Evolutionary conservation across 1,139 yeast genomes (phyloP), one percentile per base, ranked within the genome.

Genomic region (Saccharomycopsis crataegensis): DNA sequence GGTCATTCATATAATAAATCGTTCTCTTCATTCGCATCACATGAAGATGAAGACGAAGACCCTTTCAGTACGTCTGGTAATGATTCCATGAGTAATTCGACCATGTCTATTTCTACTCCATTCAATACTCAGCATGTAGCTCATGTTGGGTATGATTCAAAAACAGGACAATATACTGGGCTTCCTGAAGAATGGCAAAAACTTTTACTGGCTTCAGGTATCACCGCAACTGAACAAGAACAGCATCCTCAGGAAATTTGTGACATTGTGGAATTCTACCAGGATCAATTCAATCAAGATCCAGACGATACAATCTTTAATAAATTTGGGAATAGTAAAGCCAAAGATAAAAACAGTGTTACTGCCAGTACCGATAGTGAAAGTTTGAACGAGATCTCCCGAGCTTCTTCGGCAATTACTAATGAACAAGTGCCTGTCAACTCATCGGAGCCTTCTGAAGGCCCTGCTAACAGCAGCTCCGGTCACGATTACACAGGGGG

Each of bases 211-310:
- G 94, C 91, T 16, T 84, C 90, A 65, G 98, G 98, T 46, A 88
- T 93, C 51, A 79, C 95, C 6, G 80, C 79, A 61, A 79, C 78
- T 47, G 98, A 93, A 62, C 96, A 90, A 64, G 83, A 86, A 62
- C 86, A 85, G 62, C 90, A 93, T 65, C 96, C 97, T 2, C 94
- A 89, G 68, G 97, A 96, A 0, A 96, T 90, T 8, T 83, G 87
- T 78, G 96, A 90, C 64, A 90, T 91, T 60, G 95, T 91, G 57
- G 88, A 91, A 44, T 89, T 88, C 64, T 88, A 86, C 66, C 90
- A 86, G 62, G 88, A 84, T 76, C 81, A 47, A 83, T 53, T 56
- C 14, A 22, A 54, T 42, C 57, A 82, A 61, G 78, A 80, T 52
- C 80, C 80, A 31, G 93, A 83, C 50, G 82, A 79, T 44, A 76